Evolutionary conservation across 352 stramenopile genomes (phyloP), one percentile per base, ranked within the genome.

Genomic region (Pythium aristosporum): DNA sequence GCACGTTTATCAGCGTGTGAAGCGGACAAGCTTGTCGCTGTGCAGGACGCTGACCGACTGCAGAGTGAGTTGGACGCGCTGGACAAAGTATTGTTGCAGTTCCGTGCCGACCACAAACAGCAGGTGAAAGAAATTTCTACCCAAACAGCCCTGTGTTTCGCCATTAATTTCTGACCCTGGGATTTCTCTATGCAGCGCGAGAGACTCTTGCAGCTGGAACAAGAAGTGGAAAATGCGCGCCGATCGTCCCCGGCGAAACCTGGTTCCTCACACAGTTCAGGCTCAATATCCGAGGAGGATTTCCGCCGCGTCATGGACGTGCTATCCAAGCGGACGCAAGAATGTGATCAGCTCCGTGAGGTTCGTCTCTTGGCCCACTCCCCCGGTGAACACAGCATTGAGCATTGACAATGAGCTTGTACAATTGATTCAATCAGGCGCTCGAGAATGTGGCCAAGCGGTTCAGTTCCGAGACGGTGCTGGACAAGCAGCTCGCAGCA

Each of bases 321-420:
- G 12, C 61, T 92, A 15, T 66, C 70, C 6, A 88, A 85, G 55
- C 89, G 89, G 23, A 81, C 77, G 2, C 76, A 68, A 4, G 83
- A 92, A 48, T 91, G 83, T 58, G 83, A 89, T 0, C 79, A 89
- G 28, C 70, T 92, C 13, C 73, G 81, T 37, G 83, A 92, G 77
- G 82, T 88, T 59, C 6, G 50, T 52, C 13, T 8, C 18, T n/a
- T 46, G 18, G 13, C 9, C 28, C 2, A 30, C 20, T 1, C 20
- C n/a, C n/a, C 25, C 12, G 20, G 18, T 30, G 25, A 30, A 30
- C 25, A 30, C 25, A 30, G 25, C 25, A 30, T 30, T 30, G 25
- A 30, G 5, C 3, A 30, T 5, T 5, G 25, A 30, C 25, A 30
- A 1, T 30, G 25, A 30, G 3, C 5, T 2, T 30, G 25, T 30